A percentile compares a stretch with the other conserved stretches of the same genome.
Conservation (phyloP, 208 protist genomes). For the Leishmania tropica region DNA sequence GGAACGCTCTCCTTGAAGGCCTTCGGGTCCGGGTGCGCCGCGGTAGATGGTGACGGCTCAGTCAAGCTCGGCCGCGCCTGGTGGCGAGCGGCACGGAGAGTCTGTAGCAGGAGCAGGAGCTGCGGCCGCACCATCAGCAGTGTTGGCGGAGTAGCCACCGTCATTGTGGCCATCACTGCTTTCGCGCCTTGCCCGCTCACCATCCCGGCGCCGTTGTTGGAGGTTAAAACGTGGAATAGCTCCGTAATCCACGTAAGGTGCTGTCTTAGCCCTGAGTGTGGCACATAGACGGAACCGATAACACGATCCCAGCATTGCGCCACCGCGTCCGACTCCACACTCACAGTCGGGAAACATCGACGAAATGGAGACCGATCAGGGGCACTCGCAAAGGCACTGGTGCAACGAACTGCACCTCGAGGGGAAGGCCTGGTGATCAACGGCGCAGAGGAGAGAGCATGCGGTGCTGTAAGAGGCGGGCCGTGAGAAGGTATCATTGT, state of each 20-base stretch:
- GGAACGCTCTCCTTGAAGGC: conserved; percentile 5
- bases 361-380: background rate
- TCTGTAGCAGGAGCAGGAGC: conserved; percentile 36
- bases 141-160: conserved; percentile 31
- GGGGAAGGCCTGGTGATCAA: background rate
- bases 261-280: conserved; percentile 37
- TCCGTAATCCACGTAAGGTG: conserved; percentile 35
- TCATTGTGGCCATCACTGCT: conserved; percentile 24
- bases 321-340: conserved; percentile 27
- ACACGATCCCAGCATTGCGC: conserved; percentile 51
- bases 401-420: background rate
- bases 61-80: background rate
- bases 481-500: background rate
- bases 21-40: background rate
- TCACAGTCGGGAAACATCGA: conserved; percentile 7
- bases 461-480: background rate
- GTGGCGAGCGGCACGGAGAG: conserved; percentile 9
- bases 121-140: conserved; percentile 38
- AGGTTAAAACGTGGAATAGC: conserved; percentile 59
- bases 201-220: conserved; percentile 36
- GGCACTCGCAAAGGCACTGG: background rate
- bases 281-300: conserved; percentile 50
- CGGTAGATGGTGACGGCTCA: background rate
- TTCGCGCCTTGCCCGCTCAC: conserved; percentile 12
- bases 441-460: background rate